phyloP scores from a whole-genome alignment of 2,329 filamentous ascomycete species.

The Furcasterigmium sp. region DNA sequence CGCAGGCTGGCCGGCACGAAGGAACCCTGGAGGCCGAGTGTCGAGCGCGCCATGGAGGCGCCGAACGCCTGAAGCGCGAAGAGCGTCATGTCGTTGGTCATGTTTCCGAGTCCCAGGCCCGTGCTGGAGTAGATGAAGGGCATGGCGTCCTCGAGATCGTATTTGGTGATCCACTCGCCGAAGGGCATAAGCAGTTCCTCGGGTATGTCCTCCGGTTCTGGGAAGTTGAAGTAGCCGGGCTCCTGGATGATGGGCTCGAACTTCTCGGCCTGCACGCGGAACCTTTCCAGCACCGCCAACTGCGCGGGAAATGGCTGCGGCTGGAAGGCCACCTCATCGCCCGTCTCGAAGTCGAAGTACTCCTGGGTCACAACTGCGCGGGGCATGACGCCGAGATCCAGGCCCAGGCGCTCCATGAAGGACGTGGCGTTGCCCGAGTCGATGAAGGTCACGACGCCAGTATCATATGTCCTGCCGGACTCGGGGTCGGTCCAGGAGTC shows the following conservation, averaged over 20 bases:
- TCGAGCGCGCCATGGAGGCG: constrained; percentile 22
- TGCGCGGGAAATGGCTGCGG: constrained; percentile 11
- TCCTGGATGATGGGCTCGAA: constrained; percentile 22
- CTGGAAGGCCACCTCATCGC: constrained; percentile 18
- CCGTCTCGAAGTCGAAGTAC: constrained; percentile 31
- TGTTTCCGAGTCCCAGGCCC: constrained; percentile 37
- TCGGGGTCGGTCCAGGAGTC: constrained; percentile 38
- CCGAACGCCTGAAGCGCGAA: constrained; percentile 37
- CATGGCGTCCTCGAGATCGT: constrained; percentile 34
- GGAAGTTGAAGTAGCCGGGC: constrained; percentile 25
- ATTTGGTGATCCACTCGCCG: constrained; percentile 39
- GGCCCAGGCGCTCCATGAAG: not conserved
- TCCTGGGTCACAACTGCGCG: not conserved
- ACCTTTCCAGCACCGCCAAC: constrained; percentile 18
- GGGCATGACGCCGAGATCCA: not conserved
- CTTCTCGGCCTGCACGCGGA: constrained; percentile 19
- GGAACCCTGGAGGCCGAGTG: constrained; percentile 19
- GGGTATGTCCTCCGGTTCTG: constrained; percentile 26
- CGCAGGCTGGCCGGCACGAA: constrained; percentile 24
- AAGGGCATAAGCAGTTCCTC: constrained; percentile 35
- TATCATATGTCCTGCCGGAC: constrained; percentile 25
- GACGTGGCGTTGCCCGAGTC: constrained; percentile 15
- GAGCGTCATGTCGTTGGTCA: constrained; percentile 32
- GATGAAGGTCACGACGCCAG: constrained; percentile 29
- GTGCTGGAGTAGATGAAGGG: constrained; percentile 29